Percentiles rank a stretch among this genome's conserved stretches.
Conservation (phyloP, 2,329 filamentous ascomycete species). For the Penicillium sp. region DNA sequence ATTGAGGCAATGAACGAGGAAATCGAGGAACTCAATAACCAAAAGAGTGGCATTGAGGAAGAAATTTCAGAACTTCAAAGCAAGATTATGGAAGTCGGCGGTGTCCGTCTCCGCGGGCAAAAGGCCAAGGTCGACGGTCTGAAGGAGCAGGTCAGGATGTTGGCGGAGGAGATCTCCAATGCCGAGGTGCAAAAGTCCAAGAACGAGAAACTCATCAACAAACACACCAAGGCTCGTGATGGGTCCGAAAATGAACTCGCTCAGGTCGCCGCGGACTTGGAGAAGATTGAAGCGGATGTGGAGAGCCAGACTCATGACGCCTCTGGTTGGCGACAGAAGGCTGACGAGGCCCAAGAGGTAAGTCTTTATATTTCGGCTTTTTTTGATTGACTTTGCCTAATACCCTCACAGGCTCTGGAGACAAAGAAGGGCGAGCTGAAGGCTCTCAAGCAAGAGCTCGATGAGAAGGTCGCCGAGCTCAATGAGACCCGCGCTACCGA, state of each 20-base stretch:
- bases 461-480: conserved; percentile 79
- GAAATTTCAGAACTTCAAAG: conserved; percentile 92
- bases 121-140: conserved; percentile 86
- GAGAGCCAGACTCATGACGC: conserved; percentile 73
- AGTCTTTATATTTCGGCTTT: conserved; percentile 10
- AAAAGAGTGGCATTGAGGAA: conserved; percentile 85
- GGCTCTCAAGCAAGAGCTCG: conserved; percentile 77
- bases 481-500: conserved; percentile 86
- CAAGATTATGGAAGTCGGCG: conserved; percentile 98
- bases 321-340: conserved; percentile 67
- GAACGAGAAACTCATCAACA: conserved; percentile 85
- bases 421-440: conserved; percentile 78
- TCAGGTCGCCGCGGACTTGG: conserved; percentile 67
- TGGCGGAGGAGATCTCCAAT: conserved; percentile 77
- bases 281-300: conserved; percentile 75
- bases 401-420: conserved; percentile 57
- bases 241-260: conserved; percentile 80
- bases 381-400: conserved; percentile 22
- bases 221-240: conserved; percentile 78
- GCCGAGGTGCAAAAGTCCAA: conserved; percentile 88
- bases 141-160: conserved; percentile 77
- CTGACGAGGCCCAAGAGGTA: conserved; percentile 75
- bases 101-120: conserved; percentile 85
- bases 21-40: conserved; percentile 72
- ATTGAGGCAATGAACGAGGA: conserved; percentile 73